A percentile compares a stretch with the other conserved stretches of the same genome.
These are phyloP conservation scores for Chlorella variabilis DNA, from an alignment of 163 green algal genomes.

Conservation along the genomic window DNA sequence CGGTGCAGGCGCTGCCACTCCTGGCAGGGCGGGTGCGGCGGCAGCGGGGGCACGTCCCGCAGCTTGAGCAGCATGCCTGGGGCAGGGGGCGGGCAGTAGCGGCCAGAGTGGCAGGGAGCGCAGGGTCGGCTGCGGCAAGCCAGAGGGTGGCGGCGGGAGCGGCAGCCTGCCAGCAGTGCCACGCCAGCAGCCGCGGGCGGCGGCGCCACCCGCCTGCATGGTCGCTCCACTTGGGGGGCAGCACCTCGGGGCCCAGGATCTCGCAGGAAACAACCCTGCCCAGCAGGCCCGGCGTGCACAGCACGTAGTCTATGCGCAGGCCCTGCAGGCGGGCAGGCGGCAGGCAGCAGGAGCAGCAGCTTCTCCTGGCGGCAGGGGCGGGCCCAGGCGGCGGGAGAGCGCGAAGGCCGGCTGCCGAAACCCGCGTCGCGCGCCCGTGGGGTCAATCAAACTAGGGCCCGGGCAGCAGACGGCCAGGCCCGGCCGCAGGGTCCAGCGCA, in stretches of 20 bases:
- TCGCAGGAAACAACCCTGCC: slow-evolving; percentile 65
- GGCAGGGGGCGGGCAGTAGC: neutral
- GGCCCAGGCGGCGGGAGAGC: no score
- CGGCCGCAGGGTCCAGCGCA: neutral
- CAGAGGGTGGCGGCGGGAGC: neutral
- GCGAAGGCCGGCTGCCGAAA: no score
- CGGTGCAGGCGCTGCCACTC: slow-evolving; percentile 44
- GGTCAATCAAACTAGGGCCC: no score
- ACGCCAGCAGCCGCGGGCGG: no score
- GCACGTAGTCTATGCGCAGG: slow-evolving; percentile 81
- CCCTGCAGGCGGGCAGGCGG: slow-evolving; percentile 48
- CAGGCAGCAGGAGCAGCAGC: no score
- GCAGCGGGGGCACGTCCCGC: neutral
- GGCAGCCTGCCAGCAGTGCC: no score
- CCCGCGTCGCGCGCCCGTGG: no score
- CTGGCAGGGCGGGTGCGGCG: slow-evolving; percentile 35
- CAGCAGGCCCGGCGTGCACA: slow-evolving; percentile 63
- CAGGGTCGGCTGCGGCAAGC: neutral
- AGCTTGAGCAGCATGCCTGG: slow-evolving; percentile 48
- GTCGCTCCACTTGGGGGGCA: slow-evolving; percentile 85
- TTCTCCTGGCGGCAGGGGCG: no score
- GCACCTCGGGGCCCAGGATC: slow-evolving; percentile 51
- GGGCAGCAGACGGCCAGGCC: no score
- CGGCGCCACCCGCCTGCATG: slow-evolving; percentile 56
- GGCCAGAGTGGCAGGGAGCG: neutral